Percentiles rank a stretch among this genome's conserved stretches.
Evolutionary conservation across 2,329 filamentous ascomycete species (phyloP).

Genomic region (Lachnum nothofagi): DNA sequence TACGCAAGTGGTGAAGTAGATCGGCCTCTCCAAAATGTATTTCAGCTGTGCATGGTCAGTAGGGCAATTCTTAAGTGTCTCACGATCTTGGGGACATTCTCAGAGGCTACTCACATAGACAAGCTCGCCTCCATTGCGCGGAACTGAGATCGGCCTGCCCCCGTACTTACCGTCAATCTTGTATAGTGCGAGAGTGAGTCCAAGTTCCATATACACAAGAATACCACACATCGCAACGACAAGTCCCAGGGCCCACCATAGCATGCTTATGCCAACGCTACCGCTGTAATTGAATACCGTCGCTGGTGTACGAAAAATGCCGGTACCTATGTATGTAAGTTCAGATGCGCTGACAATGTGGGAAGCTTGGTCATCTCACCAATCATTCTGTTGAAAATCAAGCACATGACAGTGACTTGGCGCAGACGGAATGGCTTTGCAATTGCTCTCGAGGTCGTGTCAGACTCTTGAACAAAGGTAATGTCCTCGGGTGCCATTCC

Average conservation of each 20-base stretch:
- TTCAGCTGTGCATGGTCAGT: constrained; percentile 26
- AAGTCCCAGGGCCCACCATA: constrained; percentile 15
- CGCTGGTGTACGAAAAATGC: constrained; percentile 13
- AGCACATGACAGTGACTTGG: constrained; percentile 6
- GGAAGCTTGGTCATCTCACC: background rate
- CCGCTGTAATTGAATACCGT: constrained; percentile 8
- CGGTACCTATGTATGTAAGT: constrained; percentile 6
- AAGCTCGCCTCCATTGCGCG: constrained; percentile 43
- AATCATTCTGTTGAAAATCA: constrained; percentile 13
- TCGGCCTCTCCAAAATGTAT: constrained; percentile 37
- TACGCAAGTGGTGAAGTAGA: constrained; percentile 38
- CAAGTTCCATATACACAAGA: constrained; percentile 39
- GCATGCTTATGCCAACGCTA: constrained; percentile 11
- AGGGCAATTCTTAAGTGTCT: no score
- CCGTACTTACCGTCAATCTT: no score
- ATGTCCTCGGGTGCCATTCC: constrained; percentile 4
- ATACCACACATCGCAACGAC: constrained; percentile 11
- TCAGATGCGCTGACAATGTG: background rate
- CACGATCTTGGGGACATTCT: no score
- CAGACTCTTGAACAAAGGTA: background rate
- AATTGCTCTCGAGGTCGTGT: constrained; percentile 1
- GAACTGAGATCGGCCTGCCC: constrained; percentile 25
- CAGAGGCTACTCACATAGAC: constrained; percentile 43
- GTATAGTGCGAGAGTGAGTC: constrained; percentile 40
- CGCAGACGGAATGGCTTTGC: constrained; percentile 7